A percentile compares a stretch with the other conserved stretches of the same genome.
Evolutionary conservation across 2,329 filamentous ascomycete species (phyloP).

Genomic region (Ophiosphaerella korrae): DNA sequence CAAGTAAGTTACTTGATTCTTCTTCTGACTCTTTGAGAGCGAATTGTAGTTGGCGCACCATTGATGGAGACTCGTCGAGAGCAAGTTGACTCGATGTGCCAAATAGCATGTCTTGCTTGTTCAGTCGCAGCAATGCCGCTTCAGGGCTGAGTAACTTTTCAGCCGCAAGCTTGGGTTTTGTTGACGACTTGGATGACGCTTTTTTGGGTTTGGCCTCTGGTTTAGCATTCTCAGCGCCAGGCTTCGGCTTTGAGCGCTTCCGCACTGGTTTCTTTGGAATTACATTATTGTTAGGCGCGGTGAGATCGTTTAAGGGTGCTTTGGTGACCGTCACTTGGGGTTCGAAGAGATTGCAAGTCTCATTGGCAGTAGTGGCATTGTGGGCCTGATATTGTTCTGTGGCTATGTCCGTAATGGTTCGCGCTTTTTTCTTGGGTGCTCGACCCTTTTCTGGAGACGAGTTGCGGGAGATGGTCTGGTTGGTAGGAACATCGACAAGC

Average conservation of each 20-base stretch:
- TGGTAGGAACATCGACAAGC: constrained; percentile 34
- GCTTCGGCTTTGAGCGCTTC: constrained; percentile 29
- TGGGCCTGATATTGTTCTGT: constrained; percentile 40
- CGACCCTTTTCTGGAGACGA: constrained; percentile 40
- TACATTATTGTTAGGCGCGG: constrained; percentile 7
- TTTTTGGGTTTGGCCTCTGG: constrained; percentile 30
- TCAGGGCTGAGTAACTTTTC: constrained; percentile 47
- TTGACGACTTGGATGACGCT: constrained; percentile 27
- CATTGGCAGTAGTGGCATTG: constrained; percentile 4
- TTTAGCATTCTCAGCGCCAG: constrained; percentile 15
- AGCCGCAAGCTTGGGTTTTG: constrained; percentile 33
- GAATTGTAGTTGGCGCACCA: constrained; percentile 42
- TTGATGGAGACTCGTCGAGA: constrained; percentile 44
- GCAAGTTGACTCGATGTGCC: constrained; percentile 50
- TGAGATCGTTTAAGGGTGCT: constrained; percentile 33
- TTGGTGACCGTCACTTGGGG: constrained; percentile 22
- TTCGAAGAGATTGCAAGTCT: constrained; percentile 33
- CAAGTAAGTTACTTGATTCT: constrained; percentile 11
- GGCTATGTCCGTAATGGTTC: constrained; percentile 48
- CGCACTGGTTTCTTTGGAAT: constrained; percentile 20
- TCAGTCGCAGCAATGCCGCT: constrained; percentile 32
- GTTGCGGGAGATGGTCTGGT: constrained; percentile 26
- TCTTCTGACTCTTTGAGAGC: constrained; percentile 43
- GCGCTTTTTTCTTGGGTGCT: constrained; percentile 45
- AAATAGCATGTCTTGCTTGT: constrained; percentile 45